phyloP scores from a whole-genome alignment of 495 filamentous ascomycete species.

The Xylaria venustula region DNA sequence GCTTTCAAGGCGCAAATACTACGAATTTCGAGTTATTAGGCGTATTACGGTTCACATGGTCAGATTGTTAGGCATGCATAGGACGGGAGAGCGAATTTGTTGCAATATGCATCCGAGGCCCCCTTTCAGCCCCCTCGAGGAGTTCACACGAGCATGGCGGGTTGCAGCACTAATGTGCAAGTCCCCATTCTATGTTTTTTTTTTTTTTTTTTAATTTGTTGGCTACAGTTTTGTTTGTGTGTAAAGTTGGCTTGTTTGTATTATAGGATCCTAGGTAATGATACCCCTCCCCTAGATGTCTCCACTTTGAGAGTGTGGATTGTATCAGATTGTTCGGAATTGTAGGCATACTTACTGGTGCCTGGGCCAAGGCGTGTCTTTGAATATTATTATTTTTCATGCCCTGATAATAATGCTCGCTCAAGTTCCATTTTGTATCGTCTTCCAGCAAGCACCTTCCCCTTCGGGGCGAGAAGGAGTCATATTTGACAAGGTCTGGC shows the following conservation, averaged over 20 bases:
- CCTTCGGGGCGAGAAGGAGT: too few relatives aligned
- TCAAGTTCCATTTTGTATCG: too few relatives aligned
- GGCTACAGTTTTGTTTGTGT: too few relatives aligned
- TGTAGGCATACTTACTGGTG: not conserved
- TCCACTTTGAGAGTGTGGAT: not conserved
- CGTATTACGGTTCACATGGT: not conserved
- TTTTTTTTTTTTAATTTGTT: not conserved
- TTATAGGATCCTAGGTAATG: not conserved
- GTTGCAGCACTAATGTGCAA: not conserved
- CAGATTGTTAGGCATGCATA: constrained; percentile 3
- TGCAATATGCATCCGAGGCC: constrained; percentile 3
- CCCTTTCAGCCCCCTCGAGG: not conserved
- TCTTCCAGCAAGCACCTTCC: too few relatives aligned
- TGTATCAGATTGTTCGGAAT: not conserved
- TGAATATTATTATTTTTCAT: too few relatives aligned
- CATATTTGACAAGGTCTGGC: too few relatives aligned
- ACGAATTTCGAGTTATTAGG: constrained; percentile 3
- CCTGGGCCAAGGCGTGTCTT: too few relatives aligned
- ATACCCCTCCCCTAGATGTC: too few relatives aligned
- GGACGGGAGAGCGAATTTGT: not conserved
- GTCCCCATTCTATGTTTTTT: not conserved
- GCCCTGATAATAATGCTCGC: too few relatives aligned
- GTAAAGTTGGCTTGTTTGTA: constrained; percentile 1
- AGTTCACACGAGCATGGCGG: not conserved
- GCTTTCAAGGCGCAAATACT: not conserved